These are phyloP conservation scores for Boletellus deceptivus DNA, from an alignment of 1,284 basidiomycete species.

Conservation along the genomic window DNA sequence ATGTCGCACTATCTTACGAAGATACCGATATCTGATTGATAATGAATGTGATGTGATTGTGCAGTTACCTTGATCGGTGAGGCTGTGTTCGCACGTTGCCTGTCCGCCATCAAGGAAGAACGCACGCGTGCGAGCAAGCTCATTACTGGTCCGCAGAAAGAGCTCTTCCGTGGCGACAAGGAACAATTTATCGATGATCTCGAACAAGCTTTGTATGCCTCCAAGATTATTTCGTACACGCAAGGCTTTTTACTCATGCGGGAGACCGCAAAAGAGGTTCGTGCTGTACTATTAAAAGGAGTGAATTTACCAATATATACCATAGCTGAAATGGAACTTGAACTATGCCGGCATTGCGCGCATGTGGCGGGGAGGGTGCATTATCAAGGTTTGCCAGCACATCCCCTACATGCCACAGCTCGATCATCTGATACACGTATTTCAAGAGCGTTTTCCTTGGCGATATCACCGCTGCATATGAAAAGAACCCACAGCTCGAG, in stretches of 20 bases:
- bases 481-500: slow-evolving; percentile 85
- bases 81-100: slow-evolving; percentile 98
- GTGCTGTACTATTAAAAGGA: slow-evolving; percentile 13
- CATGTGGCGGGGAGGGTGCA: slow-evolving; percentile 99
- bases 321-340: slow-evolving; percentile 73
- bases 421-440: slow-evolving; percentile 6
- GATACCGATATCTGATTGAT: slow-evolving; percentile 8
- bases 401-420: neutral
- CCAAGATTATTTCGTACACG: slow-evolving; percentile 99
- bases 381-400: slow-evolving; percentile 74
- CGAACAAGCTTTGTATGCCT: slow-evolving; percentile 98
- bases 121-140: slow-evolving; percentile 91
- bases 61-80: slow-evolving; percentile 97
- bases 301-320: slow-evolving; percentile 4
- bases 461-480: slow-evolving; percentile 92
- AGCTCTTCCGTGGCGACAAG: slow-evolving; percentile 97
- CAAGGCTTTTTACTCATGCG: slow-evolving; percentile 99
- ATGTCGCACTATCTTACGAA: slow-evolving; percentile 25
- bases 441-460: slow-evolving; percentile 85
- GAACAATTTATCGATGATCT: slow-evolving; percentile 98
- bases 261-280: slow-evolving; percentile 93
- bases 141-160: slow-evolving; percentile 86
- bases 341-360: slow-evolving; percentile 97
- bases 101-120: slow-evolving; percentile 98
- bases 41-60: slow-evolving; percentile 15